phyloP scores from a whole-genome alignment of 768 basidiomycete species.

The Agrocybe pediades region DNA sequence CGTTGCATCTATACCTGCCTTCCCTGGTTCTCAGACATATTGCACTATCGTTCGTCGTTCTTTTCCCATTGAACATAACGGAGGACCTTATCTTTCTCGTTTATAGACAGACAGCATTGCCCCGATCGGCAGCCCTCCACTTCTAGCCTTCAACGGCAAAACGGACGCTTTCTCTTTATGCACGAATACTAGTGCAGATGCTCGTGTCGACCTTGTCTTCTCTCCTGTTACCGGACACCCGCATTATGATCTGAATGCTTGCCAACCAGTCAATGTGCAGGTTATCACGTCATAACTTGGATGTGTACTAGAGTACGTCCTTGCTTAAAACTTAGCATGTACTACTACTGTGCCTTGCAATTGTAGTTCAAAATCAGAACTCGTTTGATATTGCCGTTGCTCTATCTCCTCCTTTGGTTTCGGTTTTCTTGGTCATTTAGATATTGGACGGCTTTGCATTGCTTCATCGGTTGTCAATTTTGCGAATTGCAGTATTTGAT shows the following conservation, averaged over 20 bases:
- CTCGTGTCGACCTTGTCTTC: constrained; percentile 42
- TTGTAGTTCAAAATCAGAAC: no score
- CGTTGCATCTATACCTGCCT: constrained; percentile 44
- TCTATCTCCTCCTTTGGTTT: no score
- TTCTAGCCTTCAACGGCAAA: constrained; percentile 41
- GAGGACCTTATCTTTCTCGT: neutral
- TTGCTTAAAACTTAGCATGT: no score
- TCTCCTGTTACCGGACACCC: constrained; percentile 44
- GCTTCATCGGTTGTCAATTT: no score
- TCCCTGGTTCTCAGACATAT: constrained; percentile 42
- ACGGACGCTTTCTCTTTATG: constrained; percentile 44
- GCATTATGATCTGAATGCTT: constrained; percentile 38
- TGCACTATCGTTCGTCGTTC: constrained; percentile 36
- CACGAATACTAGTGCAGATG: constrained; percentile 41
- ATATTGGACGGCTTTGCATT: no score
- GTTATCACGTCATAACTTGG: constrained; percentile 26
- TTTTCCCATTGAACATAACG: neutral
- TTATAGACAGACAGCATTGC: constrained; percentile 26
- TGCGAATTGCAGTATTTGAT: no score
- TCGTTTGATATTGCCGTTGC: no score
- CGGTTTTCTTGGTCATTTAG: no score
- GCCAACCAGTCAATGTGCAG: constrained; percentile 40
- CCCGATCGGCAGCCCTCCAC: constrained; percentile 26
- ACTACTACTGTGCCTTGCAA: no score
- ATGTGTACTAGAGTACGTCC: no score